phyloP scores from a whole-genome alignment of 2,329 filamentous ascomycete genomes.

The Ceratocystis destructans region DNA sequence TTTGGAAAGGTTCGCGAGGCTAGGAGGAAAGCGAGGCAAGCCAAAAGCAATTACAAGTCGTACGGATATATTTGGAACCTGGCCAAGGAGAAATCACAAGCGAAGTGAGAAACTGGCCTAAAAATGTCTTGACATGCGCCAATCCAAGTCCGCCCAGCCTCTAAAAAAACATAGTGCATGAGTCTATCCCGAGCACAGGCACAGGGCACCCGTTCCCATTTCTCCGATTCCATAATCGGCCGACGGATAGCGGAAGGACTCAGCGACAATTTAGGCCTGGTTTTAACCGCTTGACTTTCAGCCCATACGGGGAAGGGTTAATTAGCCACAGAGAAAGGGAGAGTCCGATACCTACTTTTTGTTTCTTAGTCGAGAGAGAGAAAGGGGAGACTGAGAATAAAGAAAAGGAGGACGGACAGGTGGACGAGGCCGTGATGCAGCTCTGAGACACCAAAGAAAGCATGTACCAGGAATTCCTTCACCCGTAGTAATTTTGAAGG shows the following conservation, averaged over 20 bases:
- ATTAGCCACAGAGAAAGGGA: neutral
- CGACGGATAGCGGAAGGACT: neutral
- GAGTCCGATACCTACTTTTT: neutral
- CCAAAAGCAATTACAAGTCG: neutral
- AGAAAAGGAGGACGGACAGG: neutral
- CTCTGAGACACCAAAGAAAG: slow-evolving; percentile 3
- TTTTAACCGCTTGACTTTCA: neutral
- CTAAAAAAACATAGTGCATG: neutral
- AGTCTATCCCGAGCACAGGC: neutral
- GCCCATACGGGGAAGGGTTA: neutral
- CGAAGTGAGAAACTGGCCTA: neutral
- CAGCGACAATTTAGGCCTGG: neutral
- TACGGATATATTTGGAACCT: neutral
- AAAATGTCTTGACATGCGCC: neutral
- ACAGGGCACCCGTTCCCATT: neutral
- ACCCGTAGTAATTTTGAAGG: slow-evolving; percentile 1
- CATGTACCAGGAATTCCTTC: neutral
- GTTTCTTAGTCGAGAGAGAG: neutral
- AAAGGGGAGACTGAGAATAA: neutral
- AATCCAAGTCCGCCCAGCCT: neutral
- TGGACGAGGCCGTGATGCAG: neutral
- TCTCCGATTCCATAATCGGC: neutral
- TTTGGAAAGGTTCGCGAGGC: neutral
- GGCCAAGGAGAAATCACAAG: neutral
- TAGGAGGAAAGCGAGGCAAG: neutral